Base-by-base conservation (phyloP, 129 eudicot species). In the Tagetes patula region DNA sequence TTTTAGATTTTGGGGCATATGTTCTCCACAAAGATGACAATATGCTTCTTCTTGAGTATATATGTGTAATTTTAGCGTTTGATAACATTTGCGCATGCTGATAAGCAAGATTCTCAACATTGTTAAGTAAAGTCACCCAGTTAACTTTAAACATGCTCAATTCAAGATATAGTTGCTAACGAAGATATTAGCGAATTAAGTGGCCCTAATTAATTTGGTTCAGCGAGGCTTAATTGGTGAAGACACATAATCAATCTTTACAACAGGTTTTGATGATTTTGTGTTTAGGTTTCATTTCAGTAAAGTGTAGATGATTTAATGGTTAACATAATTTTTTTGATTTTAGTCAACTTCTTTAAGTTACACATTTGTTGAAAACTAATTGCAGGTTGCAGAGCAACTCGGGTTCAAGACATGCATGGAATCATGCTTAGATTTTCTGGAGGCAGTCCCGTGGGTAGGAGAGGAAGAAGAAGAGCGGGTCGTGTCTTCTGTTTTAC, bases 361-460 rank as follows among this genome's bases (percentile, higher is more conserved):
- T 48, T n/a, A 66, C 47, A 64, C 3, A 8, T 39, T 55, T 41
- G 6, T 7, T 42, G 20, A 31, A 41, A 60, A 54, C 13, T 61
- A 30, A 60, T 47, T 82, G 74, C 67, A 94, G 99, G 96, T 88
- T 65, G 97, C 96, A 33, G 89, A 94, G 75, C 83, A 83, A 70
- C 87, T 94, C 32, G 89, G 91, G 47, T 94, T 82, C 80, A 81
- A 62, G 43, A 71, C 84, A 31, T 94, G 99, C 86, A 84, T 94
- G 69, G 81, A 85, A 31, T 84, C 94, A 27, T 90, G 99, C 73
- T 70, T 94, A 65, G 94, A 90, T 52, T 90, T 90, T 78, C 81
- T 94, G 77, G 99, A 94, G 76, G 99, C 99, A 8, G 99, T 85
- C 77, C 99, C 99, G 10, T 94, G 99, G 99, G 93, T 90, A 3